Evolutionary conservation across 352 stramenopile genomes (phyloP).

Genomic region (Globisporangium echinulatum): DNA sequence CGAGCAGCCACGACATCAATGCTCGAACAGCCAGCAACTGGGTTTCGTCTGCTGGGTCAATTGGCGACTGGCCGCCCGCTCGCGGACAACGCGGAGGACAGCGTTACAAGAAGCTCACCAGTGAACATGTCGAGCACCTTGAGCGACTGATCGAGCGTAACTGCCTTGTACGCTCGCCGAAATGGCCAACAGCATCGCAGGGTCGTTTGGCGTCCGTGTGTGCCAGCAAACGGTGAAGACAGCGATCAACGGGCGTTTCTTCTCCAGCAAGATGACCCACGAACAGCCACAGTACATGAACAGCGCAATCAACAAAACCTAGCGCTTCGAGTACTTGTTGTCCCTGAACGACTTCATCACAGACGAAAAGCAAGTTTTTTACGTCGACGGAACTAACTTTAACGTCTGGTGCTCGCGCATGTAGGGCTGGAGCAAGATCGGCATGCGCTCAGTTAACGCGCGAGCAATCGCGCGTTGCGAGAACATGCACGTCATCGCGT

Average conservation of each 20-base stretch:
- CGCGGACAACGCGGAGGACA: too few species aligned
- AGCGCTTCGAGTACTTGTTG: neutral
- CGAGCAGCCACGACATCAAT: too few species aligned
- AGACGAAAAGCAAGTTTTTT: neutral
- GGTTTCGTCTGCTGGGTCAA: too few species aligned
- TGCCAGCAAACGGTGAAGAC: conserved; percentile 1
- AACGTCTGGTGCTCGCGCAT: neutral
- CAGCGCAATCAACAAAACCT: neutral
- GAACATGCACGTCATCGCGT: neutral
- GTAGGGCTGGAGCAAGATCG: neutral
- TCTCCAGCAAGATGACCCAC: neutral
- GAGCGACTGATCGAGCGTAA: too few species aligned
- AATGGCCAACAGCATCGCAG: neutral
- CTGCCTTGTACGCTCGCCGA: too few species aligned
- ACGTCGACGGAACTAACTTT: neutral
- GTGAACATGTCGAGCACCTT: too few species aligned
- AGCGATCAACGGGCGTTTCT: neutral
- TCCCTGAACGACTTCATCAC: neutral
- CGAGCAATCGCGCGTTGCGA: neutral
- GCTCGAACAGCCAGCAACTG: too few species aligned
- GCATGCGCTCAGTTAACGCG: too few species aligned
- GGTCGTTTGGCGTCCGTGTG: neutral
- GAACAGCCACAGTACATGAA: neutral
- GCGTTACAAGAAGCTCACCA: too few species aligned
- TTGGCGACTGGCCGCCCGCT: too few species aligned